phyloP scores from a whole-genome alignment of 2,329 filamentous ascomycete genomes.

The Penicillium brevicompactum region DNA sequence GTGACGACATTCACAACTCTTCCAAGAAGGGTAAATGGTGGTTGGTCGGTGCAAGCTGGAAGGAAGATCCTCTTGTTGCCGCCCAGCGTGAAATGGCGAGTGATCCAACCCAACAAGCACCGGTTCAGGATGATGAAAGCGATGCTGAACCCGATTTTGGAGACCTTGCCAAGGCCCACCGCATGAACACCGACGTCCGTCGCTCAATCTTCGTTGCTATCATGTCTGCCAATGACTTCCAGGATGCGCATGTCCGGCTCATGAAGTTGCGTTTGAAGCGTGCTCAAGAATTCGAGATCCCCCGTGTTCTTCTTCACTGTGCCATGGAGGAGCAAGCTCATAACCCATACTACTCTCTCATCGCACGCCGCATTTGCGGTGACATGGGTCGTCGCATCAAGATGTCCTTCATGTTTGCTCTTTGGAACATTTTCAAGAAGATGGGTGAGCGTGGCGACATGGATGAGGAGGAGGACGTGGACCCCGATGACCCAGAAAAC shows the following conservation, averaged over 20 bases:
- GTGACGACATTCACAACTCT: slow-evolving; percentile 78
- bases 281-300: slow-evolving; percentile 82
- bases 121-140: slow-evolving; percentile 27
- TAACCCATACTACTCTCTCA: slow-evolving; percentile 90
- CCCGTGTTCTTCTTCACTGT: slow-evolving; percentile 84
- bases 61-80: slow-evolving; percentile 43
- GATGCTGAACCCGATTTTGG: slow-evolving; percentile 63
- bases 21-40: slow-evolving; percentile 96
- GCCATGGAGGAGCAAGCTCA: slow-evolving; percentile 79
- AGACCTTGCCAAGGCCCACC: slow-evolving; percentile 74
- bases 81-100: slow-evolving; percentile 36
- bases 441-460: slow-evolving; percentile 71
- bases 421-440: slow-evolving; percentile 83
- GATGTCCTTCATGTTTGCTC: slow-evolving; percentile 82
- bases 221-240: slow-evolving; percentile 79
- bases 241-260: slow-evolving; percentile 79
- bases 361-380: slow-evolving; percentile 75
- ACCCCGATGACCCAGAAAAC: slow-evolving; percentile 54
- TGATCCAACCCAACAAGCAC: slow-evolving; percentile 12
- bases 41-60: slow-evolving; percentile 95
- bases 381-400: slow-evolving; percentile 68
- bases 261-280: slow-evolving; percentile 83
- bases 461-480: slow-evolving; percentile 64
- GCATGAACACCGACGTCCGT: slow-evolving; percentile 84
- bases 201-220: slow-evolving; percentile 92